Evolutionary conservation across 345 rosid genomes (phyloP).

Genomic region (Cochlearia excelsa): DNA sequence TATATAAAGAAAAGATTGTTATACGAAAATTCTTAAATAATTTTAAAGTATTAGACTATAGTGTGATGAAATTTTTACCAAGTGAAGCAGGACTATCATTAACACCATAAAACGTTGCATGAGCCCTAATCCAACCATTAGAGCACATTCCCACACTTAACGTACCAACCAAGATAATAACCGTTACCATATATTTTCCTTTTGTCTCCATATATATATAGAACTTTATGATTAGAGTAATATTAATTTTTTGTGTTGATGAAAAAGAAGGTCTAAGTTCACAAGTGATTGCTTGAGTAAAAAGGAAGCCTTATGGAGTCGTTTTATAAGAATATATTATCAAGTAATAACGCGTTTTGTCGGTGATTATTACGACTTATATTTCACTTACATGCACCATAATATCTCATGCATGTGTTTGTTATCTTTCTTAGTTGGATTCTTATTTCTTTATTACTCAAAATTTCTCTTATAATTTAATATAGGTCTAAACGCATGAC

Average conservation of each 20-base stretch:
- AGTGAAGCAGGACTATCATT: constrained; percentile 67
- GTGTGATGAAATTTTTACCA: constrained; percentile 40
- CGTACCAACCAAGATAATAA: constrained; percentile 34
- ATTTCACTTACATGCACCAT: constrained; percentile 36
- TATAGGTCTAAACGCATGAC: constrained; percentile 25
- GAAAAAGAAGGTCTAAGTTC: constrained; percentile 13
- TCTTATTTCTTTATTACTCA: constrained; percentile 18
- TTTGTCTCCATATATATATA: constrained; percentile 3
- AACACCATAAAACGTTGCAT: constrained; percentile 76
- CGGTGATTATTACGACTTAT: constrained; percentile 38
- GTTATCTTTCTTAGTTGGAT: constrained; percentile 41
- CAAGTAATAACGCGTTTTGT: constrained; percentile 29
- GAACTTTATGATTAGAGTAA: not conserved
- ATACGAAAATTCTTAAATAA: no score
- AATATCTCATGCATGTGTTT: constrained; percentile 38
- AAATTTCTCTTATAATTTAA: constrained; percentile 31
- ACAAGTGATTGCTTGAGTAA: constrained; percentile 29
- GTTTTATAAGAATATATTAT: constrained; percentile 23
- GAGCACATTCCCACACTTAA: constrained; percentile 38
- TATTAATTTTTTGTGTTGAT: not conserved
- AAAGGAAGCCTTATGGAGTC: constrained; percentile 29
- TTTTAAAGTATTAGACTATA: not conserved
- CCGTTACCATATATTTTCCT: constrained; percentile 20
- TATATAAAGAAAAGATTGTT: not conserved
- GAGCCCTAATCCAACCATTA: constrained; percentile 53